Evolutionary conservation across 2,329 filamentous ascomycete genomes (phyloP).

Genomic region (Aspergillus proliferans): DNA sequence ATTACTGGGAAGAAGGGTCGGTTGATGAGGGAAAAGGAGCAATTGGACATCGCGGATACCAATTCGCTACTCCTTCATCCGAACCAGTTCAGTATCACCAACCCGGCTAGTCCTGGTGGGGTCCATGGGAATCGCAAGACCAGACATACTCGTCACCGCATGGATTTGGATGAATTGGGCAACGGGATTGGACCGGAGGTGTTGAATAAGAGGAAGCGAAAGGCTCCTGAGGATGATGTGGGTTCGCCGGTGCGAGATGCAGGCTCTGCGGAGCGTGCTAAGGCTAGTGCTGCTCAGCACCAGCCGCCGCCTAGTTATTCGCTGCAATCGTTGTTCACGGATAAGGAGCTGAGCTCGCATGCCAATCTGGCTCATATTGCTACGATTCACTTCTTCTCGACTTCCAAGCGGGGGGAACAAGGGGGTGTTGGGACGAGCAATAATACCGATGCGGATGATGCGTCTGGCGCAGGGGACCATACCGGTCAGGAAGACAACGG

Average conservation of each 20-base stretch:
- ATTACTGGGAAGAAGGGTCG: constrained; percentile 53
- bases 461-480: constrained; percentile 25
- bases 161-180: constrained; percentile 48
- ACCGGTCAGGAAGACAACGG: constrained; percentile 38
- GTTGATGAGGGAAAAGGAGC: constrained; percentile 60
- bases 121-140: constrained; percentile 58
- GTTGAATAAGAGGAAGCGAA: constrained; percentile 54
- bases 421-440: constrained; percentile 33
- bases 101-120: constrained; percentile 58
- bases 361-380: constrained; percentile 57
- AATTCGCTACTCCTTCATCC: constrained; percentile 60
- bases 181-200: constrained; percentile 42
- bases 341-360: constrained; percentile 59
- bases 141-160: constrained; percentile 54
- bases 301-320: constrained; percentile 55
- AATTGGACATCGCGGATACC: constrained; percentile 60
- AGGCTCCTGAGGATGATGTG: constrained; percentile 52
- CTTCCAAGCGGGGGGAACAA: constrained; percentile 43
- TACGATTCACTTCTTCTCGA: constrained; percentile 53
- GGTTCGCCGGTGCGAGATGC: constrained; percentile 52
- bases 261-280: constrained; percentile 48
- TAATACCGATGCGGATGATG: constrained; percentile 37
- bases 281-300: constrained; percentile 49
- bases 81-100: constrained; percentile 60
- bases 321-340: constrained; percentile 59